Evolutionary conservation across 139 green algal genomes (phyloP), one percentile per base, ranked within the genome.

Genomic region (Zygnema cylindricum): DNA sequence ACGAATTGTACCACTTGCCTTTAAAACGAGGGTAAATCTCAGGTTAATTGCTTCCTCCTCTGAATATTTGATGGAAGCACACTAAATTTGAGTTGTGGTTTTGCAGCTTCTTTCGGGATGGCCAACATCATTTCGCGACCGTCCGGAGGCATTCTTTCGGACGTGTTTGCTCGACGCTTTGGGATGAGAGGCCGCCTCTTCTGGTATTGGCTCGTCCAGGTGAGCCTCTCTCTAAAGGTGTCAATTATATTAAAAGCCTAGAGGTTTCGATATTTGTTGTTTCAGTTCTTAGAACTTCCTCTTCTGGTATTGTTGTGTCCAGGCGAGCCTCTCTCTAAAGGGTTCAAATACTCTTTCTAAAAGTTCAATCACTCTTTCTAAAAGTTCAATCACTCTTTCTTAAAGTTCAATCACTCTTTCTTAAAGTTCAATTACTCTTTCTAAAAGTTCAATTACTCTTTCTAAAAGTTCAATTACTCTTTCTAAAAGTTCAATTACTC

Each of bases 61-160:
- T 42, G 92, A 94, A 78, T 88, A 94, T 54, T 95, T 97, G 89
- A 76, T 75, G 36, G 82, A 95, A 39, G 79, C 86, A 36, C 86
- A 95, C 63, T 87, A 81, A 75, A 88, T 85, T 36, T 94, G 93
- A 35, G 93, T 91, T 77, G 84, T 32, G 25, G 21, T 42, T 25
- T 38, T 93, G 77, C 77, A 84, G 77, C 79, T 3, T 86, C 96
- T 43, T 98, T 98, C 78, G 96, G 95, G 41, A 82, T 98, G 11
- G 95, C 96, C 90, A 99, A 99, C 94, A 83, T 99, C 55, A 95
- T 97, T 92, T 94, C 94, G 0, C 93, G 97, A 33, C 94, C 96
- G 95, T 30, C 95, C 95, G 42, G 36, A 94, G 3, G 86, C 30
- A 86, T 91, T 32, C 55, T 86, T 0, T 97, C 95, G 11, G 95